A percentile compares a stretch with the other conserved stretches of the same genome.
Evolutionary conservation across 805 yeast genomes (phyloP).

Genomic region (Yarrowia divulgata): DNA sequence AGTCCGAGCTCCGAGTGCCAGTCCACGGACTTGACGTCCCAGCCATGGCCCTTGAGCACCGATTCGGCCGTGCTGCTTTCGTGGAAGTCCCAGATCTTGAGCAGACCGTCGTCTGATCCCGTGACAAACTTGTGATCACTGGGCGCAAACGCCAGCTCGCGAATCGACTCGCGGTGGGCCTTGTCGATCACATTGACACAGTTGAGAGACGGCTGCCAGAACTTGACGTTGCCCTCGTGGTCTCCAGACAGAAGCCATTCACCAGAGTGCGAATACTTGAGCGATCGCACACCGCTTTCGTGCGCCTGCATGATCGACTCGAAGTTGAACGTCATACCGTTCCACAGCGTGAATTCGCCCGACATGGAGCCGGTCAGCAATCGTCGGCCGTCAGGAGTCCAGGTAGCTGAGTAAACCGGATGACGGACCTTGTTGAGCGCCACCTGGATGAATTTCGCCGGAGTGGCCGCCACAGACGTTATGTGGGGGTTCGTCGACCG

Average conservation of each 20-base stretch:
- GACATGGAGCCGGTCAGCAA: constrained; percentile 86
- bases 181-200: constrained; percentile 77
- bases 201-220: constrained; percentile 98
- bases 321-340: constrained; percentile 91
- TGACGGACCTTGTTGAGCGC: constrained; percentile 91
- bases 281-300: constrained; percentile 82
- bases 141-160: constrained; percentile 89
- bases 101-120: constrained; percentile 87
- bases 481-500: constrained; percentile 44
- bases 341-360: constrained; percentile 98
- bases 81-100: constrained; percentile 90
- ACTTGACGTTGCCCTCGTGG: constrained; percentile 87
- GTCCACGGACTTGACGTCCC: constrained; percentile 98
- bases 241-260: constrained; percentile 96
- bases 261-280: constrained; percentile 84
- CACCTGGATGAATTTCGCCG: constrained; percentile 83
- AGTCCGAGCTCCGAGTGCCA: constrained; percentile 94
- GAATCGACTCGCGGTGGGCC: constrained; percentile 80
- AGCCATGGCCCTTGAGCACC: constrained; percentile 86
- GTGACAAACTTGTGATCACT: constrained; percentile 92
- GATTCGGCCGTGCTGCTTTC: constrained; percentile 64
- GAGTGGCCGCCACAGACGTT: constrained; percentile 27
- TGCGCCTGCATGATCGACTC: constrained; percentile 99
- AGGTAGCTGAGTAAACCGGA: constrained; percentile 84
- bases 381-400: constrained; percentile 97